Conservation (phyloP, 1,284 basidiomycete genomes). For the Hemileia vastatrix region DNA sequence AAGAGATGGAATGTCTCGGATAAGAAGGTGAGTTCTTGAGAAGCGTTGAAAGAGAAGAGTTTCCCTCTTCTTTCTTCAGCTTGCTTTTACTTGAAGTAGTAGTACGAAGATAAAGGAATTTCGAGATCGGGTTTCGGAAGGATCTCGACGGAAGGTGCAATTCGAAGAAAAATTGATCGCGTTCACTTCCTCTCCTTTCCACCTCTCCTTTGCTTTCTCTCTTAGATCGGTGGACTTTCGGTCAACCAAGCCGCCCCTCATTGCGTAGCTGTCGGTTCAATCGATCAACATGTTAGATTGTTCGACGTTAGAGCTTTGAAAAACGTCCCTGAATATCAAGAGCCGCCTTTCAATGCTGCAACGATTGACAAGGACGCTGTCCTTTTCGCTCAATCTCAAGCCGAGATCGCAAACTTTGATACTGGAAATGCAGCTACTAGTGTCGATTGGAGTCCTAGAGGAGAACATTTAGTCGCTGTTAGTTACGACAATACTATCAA, state of each 20-base stretch:
- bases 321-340: neutral
- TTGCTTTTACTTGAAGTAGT: no score
- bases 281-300: constrained; percentile 38
- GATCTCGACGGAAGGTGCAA: no score
- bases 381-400: neutral
- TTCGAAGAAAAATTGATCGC: neutral
- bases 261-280: constrained; percentile 37
- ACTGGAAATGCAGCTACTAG: constrained; percentile 36
- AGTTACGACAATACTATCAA: constrained; percentile 41
- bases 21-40: constrained; percentile 36
- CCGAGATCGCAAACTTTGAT: constrained; percentile 24
- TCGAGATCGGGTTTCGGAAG: no score
- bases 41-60: no score
- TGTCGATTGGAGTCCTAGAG: constrained; percentile 37
- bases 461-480: constrained; percentile 34
- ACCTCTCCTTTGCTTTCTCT: neutral
- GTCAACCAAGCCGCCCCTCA: constrained; percentile 32
- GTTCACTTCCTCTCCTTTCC: neutral
- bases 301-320: constrained; percentile 38
- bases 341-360: neutral
- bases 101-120: no score
- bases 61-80: no score
- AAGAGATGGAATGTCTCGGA: constrained; percentile 40
- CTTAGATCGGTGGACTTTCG: constrained; percentile 39
- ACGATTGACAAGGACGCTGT: neutral